These are phyloP conservation scores for Clarkia xantiana DNA, from an alignment of 345 rosid genomes.

Conservation along the genomic window DNA sequence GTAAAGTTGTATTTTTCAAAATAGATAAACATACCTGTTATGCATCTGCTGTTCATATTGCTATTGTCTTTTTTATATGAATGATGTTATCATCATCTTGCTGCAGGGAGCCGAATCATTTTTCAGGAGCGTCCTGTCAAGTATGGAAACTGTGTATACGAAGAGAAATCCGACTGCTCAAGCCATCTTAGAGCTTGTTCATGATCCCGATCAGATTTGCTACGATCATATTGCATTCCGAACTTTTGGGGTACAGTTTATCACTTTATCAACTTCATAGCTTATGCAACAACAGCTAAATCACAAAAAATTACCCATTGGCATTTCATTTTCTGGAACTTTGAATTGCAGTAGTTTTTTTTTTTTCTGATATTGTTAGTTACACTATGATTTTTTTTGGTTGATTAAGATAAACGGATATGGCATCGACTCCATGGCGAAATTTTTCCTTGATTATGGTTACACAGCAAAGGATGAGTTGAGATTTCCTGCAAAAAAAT, in stretches of 20 bases:
- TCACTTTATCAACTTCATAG: neutral
- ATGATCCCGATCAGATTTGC: conserved; percentile 39
- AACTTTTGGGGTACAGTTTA: conserved; percentile 60
- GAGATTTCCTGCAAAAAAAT: conserved; percentile 80
- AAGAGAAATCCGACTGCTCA: conserved; percentile 75
- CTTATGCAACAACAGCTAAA: neutral
- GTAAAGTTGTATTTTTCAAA: too few species aligned
- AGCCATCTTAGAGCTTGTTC: conserved; percentile 59
- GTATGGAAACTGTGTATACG: conserved; percentile 61
- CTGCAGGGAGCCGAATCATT: conserved; percentile 44
- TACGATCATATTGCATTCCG: conserved; percentile 92
- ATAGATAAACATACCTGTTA: too few species aligned
- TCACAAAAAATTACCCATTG: neutral
- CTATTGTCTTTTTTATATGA: too few species aligned
- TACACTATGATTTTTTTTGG: neutral
- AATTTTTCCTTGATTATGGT: conserved; percentile 69
- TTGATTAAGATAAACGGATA: conserved; percentile 47
- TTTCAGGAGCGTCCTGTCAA: conserved; percentile 50
- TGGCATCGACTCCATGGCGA: conserved; percentile 73
- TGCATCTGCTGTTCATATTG: too few species aligned
- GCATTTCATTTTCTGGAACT: neutral
- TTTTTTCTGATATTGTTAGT: neutral
- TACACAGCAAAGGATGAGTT: conserved; percentile 62
- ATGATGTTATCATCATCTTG: too few species aligned
- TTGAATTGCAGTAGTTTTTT: neutral